A percentile compares a stretch with the other conserved stretches of the same genome.
Conservation (phyloP, 306 rosid species). For the Neltuma alba region DNA sequence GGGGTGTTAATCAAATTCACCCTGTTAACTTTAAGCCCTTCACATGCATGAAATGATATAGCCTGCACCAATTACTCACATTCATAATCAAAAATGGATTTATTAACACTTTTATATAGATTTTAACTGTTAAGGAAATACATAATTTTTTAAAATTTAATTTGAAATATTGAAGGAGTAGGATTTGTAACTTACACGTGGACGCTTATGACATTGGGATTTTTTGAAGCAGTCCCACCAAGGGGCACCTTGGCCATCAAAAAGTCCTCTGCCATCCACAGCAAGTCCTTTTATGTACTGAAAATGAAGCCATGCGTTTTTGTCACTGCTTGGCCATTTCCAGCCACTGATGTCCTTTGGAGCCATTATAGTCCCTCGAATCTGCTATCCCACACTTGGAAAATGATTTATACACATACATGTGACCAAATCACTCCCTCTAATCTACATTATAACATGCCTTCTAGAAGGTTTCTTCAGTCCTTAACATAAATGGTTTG, state of each 20-base stretch:
- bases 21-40: constrained; percentile 25
- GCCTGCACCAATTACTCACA: constrained; percentile 35
- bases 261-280: constrained; percentile 44
- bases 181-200: constrained; percentile 33
- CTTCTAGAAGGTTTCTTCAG: no score
- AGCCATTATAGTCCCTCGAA: constrained; percentile 46
- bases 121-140: no score
- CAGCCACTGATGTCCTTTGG: constrained; percentile 24
- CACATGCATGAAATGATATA: constrained; percentile 7
- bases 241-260: constrained; percentile 56
- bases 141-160: no score
- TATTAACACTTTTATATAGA: no score
- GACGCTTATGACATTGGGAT: neutral
- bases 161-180: neutral
- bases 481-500: no score
- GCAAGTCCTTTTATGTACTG: constrained; percentile 20
- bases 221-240: constrained; percentile 47
- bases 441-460: no score
- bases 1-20: constrained; percentile 41
- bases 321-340: constrained; percentile 25
- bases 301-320: constrained; percentile 40
- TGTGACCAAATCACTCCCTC: no score
- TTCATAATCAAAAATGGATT: neutral
- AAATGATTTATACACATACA: no score
- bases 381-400: no score